A percentile compares a stretch with the other conserved stretches of the same genome.
Evolutionary conservation across 257 asterid species (phyloP).

Genomic region (Gentiana macrophylla): DNA sequence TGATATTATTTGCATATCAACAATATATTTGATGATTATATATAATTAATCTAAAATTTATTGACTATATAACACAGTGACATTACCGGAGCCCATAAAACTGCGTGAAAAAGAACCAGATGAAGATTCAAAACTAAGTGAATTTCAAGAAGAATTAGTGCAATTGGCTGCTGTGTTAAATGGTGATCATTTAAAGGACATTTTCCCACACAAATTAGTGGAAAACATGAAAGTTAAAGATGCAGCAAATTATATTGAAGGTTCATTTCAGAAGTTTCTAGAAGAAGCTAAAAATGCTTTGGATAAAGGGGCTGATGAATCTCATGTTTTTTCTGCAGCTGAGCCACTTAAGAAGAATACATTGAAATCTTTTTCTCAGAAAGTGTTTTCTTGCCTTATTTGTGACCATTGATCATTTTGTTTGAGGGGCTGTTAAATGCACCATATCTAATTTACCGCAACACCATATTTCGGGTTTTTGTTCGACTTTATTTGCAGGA

Average conservation of each 20-base stretch:
- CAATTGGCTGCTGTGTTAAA: slow-evolving; percentile 32
- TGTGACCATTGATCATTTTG: slow-evolving; percentile 17
- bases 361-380: slow-evolving; percentile 29
- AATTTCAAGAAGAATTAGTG: slow-evolving; percentile 39
- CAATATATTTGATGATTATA: no score
- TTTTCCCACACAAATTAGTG: slow-evolving; percentile 20
- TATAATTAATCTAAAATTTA: background rate
- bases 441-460: no score
- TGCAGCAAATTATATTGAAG: slow-evolving; percentile 34
- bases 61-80: slow-evolving; percentile 12
- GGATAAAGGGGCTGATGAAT: slow-evolving; percentile 26
- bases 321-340: slow-evolving; percentile 21
- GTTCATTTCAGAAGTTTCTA: slow-evolving; percentile 36
- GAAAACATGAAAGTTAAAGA: slow-evolving; percentile 36
- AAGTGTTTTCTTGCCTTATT: slow-evolving; percentile 32
- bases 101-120: slow-evolving; percentile 14
- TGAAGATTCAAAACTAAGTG: slow-evolving; percentile 28
- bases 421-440: no score
- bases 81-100: slow-evolving; percentile 25
- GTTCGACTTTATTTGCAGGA: no score
- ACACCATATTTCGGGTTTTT: no score
- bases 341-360: background rate
- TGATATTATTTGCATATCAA: no score
- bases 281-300: slow-evolving; percentile 33
- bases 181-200: slow-evolving; percentile 31